These are phyloP conservation scores for Bruguiera sexangula DNA, from an alignment of 345 rosid species.

Conservation along the genomic window DNA sequence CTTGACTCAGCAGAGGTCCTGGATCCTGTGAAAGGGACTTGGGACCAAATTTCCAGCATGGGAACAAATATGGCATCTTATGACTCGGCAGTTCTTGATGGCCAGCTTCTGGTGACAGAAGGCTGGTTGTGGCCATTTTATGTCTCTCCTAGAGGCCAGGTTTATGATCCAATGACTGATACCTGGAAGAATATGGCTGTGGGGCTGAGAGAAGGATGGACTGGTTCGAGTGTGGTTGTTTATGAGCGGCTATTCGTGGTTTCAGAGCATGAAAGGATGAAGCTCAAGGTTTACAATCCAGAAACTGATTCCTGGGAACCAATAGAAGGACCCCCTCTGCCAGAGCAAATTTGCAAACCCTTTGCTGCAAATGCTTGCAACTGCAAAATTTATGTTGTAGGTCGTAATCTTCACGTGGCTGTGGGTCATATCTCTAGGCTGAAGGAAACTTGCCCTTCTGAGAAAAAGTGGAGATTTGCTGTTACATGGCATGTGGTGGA, in stretches of 20 bases:
- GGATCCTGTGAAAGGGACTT: slow-evolving; percentile 58
- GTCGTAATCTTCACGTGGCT: slow-evolving; percentile 65
- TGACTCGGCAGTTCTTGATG: slow-evolving; percentile 73
- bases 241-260: slow-evolving; percentile 71
- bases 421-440: slow-evolving; percentile 54
- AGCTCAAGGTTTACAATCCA: slow-evolving; percentile 72
- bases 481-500: slow-evolving; percentile 68
- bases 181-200: slow-evolving; percentile 77
- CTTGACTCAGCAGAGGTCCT: slow-evolving; percentile 73
- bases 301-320: slow-evolving; percentile 71
- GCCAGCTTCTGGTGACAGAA: slow-evolving; percentile 80
- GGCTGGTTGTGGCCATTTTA: slow-evolving; percentile 96
- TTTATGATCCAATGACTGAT: slow-evolving; percentile 67
- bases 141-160: slow-evolving; percentile 81
- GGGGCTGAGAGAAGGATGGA: slow-evolving; percentile 89
- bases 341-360: slow-evolving; percentile 82
- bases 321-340: slow-evolving; percentile 67
- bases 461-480: slow-evolving; percentile 42
- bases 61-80: slow-evolving; percentile 76
- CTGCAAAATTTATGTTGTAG: slow-evolving; percentile 70
- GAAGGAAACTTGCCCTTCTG: slow-evolving; percentile 23
- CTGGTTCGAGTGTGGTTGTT: slow-evolving; percentile 80
- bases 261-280: slow-evolving; percentile 84
- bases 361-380: slow-evolving; percentile 63
- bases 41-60: slow-evolving; percentile 63